Base-by-base conservation (phyloP, 1,284 basidiomycete genomes). In the Trichosporon sp. region DNA sequence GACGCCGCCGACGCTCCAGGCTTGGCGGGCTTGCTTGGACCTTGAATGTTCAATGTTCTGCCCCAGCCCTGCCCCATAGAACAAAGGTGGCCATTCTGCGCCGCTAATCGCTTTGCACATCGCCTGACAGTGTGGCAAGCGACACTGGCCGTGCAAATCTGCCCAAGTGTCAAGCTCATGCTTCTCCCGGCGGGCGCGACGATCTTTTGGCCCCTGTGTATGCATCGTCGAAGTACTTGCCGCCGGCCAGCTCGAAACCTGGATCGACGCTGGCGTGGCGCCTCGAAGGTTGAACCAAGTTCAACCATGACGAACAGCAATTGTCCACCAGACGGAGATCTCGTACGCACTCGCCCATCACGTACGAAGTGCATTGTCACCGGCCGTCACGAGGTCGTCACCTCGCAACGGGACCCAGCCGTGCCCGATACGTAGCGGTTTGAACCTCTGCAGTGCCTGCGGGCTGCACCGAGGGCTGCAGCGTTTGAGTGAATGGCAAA, bases 341-440 rank as follows among this genome's bases (percentile, higher is more conserved):
- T 54, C 43, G 43, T 46, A 46, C 43, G 43, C 43, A 46, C 16
- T 16, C 43, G n/a, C 16, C 2, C 38, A 11, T 40, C 35, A 37
- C 35, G 35, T 37, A 37, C 35, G 38, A 6, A 40, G 6, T 40
- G 38, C 12, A 40, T 40, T 40, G 38, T 40, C 38, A 40, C 38
- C 38, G 10, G 38, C 38, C 38, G 38, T 40, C 38, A 40, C 38
- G 38, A 11, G 21, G 19, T 19, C 19, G 51, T 54, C 51, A 54
- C 51, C 51, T 54, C 51, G 51, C 51, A 54, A 54, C 51, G 51
- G 51, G 43, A 21, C 51, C 51, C 19, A 54, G 51, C 51, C 5
- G 51, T 54, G 51, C 48, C 48, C 26, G 26, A 12, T 14, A 6
- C 37, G 5, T 10, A 38, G 37, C 43, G 16, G 46, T 7, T 12